Conservation (phyloP, 495 filamentous ascomycete species). For the Diplogelasinospora grovesii region DNA sequence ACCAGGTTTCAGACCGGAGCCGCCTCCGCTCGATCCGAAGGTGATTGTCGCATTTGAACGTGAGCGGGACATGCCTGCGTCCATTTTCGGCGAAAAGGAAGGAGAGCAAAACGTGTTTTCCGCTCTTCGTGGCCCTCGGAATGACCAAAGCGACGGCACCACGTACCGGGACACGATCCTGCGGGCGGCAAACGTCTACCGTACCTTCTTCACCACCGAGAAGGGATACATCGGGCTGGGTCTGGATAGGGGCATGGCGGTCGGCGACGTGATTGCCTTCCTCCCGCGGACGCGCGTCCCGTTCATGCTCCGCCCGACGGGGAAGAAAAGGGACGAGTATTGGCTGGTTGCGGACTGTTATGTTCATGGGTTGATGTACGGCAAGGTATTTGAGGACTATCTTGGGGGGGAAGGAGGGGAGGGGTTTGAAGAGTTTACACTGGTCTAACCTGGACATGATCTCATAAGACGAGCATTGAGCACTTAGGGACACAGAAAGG, state of each 20-base stretch:
- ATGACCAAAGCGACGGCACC: background rate
- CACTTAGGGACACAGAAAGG: too few species aligned
- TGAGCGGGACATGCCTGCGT: too few species aligned
- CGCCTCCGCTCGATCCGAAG: too few species aligned
- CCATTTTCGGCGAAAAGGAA: too few species aligned
- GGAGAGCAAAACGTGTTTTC: background rate
- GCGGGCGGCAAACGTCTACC: background rate
- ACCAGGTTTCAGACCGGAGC: too few species aligned
- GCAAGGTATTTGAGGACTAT: slow-evolving; percentile 1
- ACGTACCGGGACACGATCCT: slow-evolving; percentile 1
- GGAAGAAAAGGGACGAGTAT: background rate
- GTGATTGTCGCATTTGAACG: too few species aligned
- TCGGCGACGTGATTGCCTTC: background rate
- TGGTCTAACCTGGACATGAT: too few species aligned
- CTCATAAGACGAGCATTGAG: too few species aligned
- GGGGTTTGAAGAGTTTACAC: too few species aligned
- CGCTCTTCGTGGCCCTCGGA: background rate
- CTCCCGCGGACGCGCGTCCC: background rate
- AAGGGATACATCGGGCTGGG: background rate
- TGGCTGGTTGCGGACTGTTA: slow-evolving; percentile 3
- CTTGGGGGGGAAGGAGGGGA: too few species aligned
- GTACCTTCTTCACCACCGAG: background rate
- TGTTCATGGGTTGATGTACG: slow-evolving; percentile 1
- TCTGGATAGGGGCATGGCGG: background rate
- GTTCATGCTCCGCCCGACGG: background rate